These are phyloP conservation scores for Lichina pygmaea DNA, from an alignment of 495 filamentous ascomycete genomes.

Conservation along the genomic window DNA sequence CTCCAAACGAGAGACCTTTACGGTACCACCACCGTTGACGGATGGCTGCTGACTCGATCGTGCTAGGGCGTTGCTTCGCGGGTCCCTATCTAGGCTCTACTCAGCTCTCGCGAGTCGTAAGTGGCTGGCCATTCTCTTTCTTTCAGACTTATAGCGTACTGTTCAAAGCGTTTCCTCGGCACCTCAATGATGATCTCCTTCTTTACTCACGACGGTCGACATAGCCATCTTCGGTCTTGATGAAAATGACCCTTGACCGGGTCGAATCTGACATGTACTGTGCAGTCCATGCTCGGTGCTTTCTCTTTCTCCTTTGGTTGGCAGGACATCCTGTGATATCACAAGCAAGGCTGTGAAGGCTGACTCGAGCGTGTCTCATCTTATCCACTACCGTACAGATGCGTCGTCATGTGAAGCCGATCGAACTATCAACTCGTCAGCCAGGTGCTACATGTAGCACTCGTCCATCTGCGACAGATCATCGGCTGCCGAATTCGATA, in stretches of 20 bases:
- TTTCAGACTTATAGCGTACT: not conserved
- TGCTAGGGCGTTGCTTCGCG: too few species aligned
- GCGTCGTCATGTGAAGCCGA: too few species aligned
- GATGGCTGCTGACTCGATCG: too few species aligned
- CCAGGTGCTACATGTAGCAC: too few species aligned
- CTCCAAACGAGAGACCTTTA: not conserved
- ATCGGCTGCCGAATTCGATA: too few species aligned
- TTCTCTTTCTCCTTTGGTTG: too few species aligned
- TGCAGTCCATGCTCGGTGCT: not conserved
- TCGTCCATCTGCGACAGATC: too few species aligned
- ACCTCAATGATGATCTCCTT: slow-evolving; percentile 40
- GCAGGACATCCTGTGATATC: too few species aligned
- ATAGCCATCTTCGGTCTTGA: slow-evolving; percentile 62
- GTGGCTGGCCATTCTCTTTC: not conserved
- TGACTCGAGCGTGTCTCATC: too few species aligned
- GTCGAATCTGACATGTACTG: slow-evolving; percentile 12
- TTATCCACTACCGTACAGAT: too few species aligned
- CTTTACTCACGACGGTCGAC: slow-evolving; percentile 94
- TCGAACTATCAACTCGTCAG: too few species aligned
- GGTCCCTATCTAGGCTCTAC: not conserved
- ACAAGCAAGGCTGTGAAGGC: too few species aligned
- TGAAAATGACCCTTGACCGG: slow-evolving; percentile 79
- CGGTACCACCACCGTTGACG: slow-evolving; percentile 6
- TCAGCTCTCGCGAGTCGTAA: not conserved
- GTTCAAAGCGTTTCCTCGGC: not conserved